Conservation (phyloP, 1,284 basidiomycete species). For the Takashimella tepidaria region DNA sequence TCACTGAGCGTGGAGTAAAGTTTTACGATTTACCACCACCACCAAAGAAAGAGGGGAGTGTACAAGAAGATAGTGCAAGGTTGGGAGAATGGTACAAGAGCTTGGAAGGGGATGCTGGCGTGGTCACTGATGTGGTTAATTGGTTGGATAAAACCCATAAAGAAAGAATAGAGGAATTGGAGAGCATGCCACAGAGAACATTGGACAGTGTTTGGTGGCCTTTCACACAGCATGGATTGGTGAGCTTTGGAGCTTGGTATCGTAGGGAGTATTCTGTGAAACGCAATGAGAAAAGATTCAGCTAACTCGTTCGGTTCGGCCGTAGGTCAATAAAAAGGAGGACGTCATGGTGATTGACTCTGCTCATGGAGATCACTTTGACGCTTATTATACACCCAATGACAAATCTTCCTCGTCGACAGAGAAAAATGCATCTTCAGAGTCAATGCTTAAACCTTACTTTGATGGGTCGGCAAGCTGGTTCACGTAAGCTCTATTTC, state of each 20-base stretch:
- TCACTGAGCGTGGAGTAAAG: slow-evolving; percentile 56
- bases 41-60: slow-evolving; percentile 51
- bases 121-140: slow-evolving; percentile 54
- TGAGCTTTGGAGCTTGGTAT: slow-evolving; percentile 12
- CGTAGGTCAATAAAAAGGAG: slow-evolving; percentile 57
- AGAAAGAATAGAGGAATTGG: slow-evolving; percentile 61
- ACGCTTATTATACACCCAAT: slow-evolving; percentile 53
- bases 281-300: too few species aligned
- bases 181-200: slow-evolving; percentile 72
- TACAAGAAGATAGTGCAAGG: slow-evolving; percentile 55
- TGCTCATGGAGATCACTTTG: slow-evolving; percentile 81
- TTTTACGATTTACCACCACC: slow-evolving; percentile 39
- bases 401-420: slow-evolving; percentile 3
- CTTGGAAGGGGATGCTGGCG: slow-evolving; percentile 28
- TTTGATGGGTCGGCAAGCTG: slow-evolving; percentile 93
- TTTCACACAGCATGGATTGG: slow-evolving; percentile 80
- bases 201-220: slow-evolving; percentile 90
- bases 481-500: slow-evolving; percentile 70
- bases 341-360: slow-evolving; percentile 90
- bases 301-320: too few species aligned
- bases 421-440: slow-evolving; percentile 20
- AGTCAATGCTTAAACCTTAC: slow-evolving; percentile 59
- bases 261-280: too few species aligned
- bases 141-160: slow-evolving; percentile 64
- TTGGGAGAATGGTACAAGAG: slow-evolving; percentile 67